Conservation (phyloP, 768 basidiomycete species). For the Leucosporidium scottii region DNA sequence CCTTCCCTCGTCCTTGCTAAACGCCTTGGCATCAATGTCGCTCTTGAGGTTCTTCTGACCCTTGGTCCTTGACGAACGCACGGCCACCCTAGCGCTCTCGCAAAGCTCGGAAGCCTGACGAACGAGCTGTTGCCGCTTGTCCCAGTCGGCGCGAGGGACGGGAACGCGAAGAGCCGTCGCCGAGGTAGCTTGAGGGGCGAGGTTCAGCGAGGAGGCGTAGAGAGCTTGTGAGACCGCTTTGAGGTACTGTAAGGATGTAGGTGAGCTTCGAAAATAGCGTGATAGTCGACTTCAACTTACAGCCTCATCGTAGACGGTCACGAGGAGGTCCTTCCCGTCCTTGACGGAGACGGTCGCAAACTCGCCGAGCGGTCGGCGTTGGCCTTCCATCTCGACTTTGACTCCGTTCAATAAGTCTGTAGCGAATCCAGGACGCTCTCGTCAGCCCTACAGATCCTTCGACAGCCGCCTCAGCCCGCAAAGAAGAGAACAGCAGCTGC, state of each 20-base stretch:
- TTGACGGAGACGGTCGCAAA: conserved; percentile 29
- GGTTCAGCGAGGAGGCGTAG: conserved; percentile 27
- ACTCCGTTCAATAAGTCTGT: conserved; percentile 24
- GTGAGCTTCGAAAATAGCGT: neutral
- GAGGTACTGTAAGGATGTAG: neutral
- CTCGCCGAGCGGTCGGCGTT: conserved; percentile 24
- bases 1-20: conserved; percentile 24
- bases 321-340: conserved; percentile 30
- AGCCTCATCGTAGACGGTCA: conserved; percentile 27
- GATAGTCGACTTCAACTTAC: neutral
- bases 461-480: neutral
- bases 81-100: conserved; percentile 25
- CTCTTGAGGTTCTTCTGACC: conserved; percentile 34
- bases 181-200: conserved; percentile 22
- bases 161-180: conserved; percentile 23
- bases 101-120: conserved; percentile 22
- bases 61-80: conserved; percentile 17
- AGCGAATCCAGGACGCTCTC: too few relatives aligned
- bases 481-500: too few relatives aligned
- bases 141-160: conserved; percentile 19
- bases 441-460: neutral
- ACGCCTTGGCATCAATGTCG: conserved; percentile 20
- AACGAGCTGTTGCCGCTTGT: conserved; percentile 28
- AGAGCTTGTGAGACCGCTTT: conserved; percentile 27
- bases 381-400: conserved; percentile 21